phyloP scores from a whole-genome alignment of 2,329 filamentous ascomycete genomes.

The Pseudomassariella vexata region DNA sequence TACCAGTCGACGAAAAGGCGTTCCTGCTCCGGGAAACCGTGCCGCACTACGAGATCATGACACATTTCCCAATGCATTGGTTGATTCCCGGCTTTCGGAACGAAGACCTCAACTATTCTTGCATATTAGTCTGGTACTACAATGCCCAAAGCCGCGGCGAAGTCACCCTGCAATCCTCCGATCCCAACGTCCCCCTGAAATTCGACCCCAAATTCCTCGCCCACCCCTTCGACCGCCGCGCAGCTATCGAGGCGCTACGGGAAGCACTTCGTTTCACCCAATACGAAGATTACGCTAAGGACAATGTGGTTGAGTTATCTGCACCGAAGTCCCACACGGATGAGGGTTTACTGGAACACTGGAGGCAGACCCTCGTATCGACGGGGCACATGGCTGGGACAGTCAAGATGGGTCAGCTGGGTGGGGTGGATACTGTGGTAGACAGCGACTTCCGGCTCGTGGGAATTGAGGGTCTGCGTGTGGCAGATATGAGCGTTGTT shows the following conservation, averaged over 20 bases:
- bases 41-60: slow-evolving; percentile 51
- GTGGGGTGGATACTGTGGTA: slow-evolving; percentile 37
- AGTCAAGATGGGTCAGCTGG: slow-evolving; percentile 46
- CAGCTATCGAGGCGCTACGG: slow-evolving; percentile 41
- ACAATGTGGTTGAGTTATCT: slow-evolving; percentile 32
- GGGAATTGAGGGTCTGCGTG: slow-evolving; percentile 40
- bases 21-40: slow-evolving; percentile 43
- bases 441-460: slow-evolving; percentile 42
- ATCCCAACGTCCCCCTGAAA: slow-evolving; percentile 42
- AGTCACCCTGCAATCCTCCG: slow-evolving; percentile 44
- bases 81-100: slow-evolving; percentile 31
- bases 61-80: slow-evolving; percentile 38
- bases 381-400: slow-evolving; percentile 54
- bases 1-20: slow-evolving; percentile 36
- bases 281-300: slow-evolving; percentile 37
- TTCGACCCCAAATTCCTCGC: slow-evolving; percentile 48
- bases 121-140: slow-evolving; percentile 40
- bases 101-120: slow-evolving; percentile 33
- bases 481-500: slow-evolving; percentile 46
- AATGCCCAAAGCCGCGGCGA: slow-evolving; percentile 48
- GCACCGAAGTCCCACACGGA: slow-evolving; percentile 42
- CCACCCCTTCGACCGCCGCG: slow-evolving; percentile 48
- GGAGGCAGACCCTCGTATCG: slow-evolving; percentile 34
- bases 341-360: slow-evolving; percentile 44
- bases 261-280: slow-evolving; percentile 34